phyloP scores from a whole-genome alignment of 2,329 filamentous ascomycete species.

The Chrysosporium keratinophilum region DNA sequence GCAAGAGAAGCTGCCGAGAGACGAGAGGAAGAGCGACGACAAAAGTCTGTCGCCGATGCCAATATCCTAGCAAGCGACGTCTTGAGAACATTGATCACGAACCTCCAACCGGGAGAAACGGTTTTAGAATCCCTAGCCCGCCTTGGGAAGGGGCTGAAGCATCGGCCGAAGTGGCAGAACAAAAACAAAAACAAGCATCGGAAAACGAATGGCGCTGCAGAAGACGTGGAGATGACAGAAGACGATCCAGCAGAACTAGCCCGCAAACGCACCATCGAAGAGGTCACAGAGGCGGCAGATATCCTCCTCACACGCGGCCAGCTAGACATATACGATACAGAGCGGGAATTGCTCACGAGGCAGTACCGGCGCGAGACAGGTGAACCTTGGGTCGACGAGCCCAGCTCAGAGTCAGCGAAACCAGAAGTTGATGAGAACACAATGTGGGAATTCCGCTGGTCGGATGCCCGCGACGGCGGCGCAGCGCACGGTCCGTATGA shows the following conservation, averaged over 20 bases:
- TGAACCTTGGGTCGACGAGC: constrained; percentile 63
- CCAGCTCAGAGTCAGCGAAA: constrained; percentile 23
- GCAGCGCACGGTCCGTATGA: constrained; percentile 81
- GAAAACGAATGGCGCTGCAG: constrained; percentile 22
- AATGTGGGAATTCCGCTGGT: constrained; percentile 90
- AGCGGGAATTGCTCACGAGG: constrained; percentile 70
- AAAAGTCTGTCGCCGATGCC: constrained; percentile 64
- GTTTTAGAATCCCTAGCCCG: constrained; percentile 77
- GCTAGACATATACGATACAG: constrained; percentile 82
- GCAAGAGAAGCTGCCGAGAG: constrained; percentile 81
- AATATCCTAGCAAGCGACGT: constrained; percentile 62
- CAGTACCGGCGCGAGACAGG: constrained; percentile 78
- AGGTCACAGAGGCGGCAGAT: constrained; percentile 82
- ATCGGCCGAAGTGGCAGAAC: constrained; percentile 53
- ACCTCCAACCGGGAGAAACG: constrained; percentile 72
- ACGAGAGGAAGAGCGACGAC: constrained; percentile 64
- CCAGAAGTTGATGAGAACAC: constrained; percentile 26
- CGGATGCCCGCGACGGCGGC: constrained; percentile 70
- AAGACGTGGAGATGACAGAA: constrained; percentile 61
- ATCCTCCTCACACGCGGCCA: constrained; percentile 72
- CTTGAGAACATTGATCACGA: constrained; percentile 59
- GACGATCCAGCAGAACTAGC: constrained; percentile 59
- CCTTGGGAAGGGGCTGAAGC: constrained; percentile 56
- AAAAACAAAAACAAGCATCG: constrained; percentile 45
- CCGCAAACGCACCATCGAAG: constrained; percentile 64